phyloP scores from a whole-genome alignment of 2,329 filamentous ascomycete species.

The Clarireedia sp. region DNA sequence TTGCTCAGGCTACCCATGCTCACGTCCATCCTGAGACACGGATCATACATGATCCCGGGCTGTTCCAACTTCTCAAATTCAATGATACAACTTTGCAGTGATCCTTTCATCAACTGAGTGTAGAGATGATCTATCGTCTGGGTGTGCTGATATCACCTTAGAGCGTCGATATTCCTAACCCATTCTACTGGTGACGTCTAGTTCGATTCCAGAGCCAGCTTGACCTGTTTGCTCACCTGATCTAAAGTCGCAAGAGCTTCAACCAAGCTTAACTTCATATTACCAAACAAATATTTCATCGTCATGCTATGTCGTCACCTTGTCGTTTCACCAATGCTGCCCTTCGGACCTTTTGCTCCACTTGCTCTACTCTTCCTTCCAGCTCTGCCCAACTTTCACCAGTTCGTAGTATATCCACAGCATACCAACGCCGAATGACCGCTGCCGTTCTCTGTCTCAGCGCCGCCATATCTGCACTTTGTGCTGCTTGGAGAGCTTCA shows the following conservation, averaged over 20 bases:
- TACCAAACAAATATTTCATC: constrained; percentile 5
- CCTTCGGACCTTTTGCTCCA: constrained; percentile 25
- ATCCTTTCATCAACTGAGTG: background rate
- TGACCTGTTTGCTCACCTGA: background rate
- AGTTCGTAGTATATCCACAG: constrained; percentile 22
- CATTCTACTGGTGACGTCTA: background rate
- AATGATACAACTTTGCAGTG: background rate
- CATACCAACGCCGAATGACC: constrained; percentile 28
- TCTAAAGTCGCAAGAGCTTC: background rate
- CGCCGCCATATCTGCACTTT: constrained; percentile 25
- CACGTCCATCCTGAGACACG: constrained; percentile 4
- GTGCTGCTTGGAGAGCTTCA: constrained; percentile 25
- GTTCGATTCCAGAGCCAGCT: background rate
- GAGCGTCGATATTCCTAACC: background rate
- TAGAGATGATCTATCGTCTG: background rate
- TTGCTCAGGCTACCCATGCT: background rate
- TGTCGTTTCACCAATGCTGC: constrained; percentile 16
- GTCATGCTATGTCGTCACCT: constrained; percentile 19
- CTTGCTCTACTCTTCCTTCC: constrained; percentile 24
- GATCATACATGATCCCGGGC: background rate
- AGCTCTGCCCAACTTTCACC: constrained; percentile 30
- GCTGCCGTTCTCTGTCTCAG: constrained; percentile 26
- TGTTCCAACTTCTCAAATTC: background rate
- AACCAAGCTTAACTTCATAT: constrained; percentile 16
- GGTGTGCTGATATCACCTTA: background rate